Percentiles rank a stretch among this genome's conserved stretches.
phyloP scores from a whole-genome alignment of 768 basidiomycete genomes.

The Austroboletus eburneus region DNA sequence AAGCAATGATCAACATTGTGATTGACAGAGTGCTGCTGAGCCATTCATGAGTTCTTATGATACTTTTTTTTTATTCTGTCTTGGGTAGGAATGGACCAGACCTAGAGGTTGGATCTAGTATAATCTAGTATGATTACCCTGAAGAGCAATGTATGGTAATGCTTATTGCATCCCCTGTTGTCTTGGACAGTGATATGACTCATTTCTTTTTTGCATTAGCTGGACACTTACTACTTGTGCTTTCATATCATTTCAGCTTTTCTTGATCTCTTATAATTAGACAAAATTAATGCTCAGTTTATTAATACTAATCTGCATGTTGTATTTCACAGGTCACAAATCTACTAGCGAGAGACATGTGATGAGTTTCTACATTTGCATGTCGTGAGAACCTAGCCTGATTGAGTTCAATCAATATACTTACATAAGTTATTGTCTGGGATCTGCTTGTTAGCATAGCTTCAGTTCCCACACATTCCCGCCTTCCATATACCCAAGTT shows the following conservation, averaged over 20 bases:
- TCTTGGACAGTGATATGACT: conserved; percentile 6
- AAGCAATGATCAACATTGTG: conserved; percentile 69
- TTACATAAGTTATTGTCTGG: too few species aligned
- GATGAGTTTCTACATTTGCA: too few species aligned
- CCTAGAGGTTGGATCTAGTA: conserved; percentile 21
- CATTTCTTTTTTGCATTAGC: background rate
- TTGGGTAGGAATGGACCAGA: conserved; percentile 13
- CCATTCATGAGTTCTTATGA: conserved; percentile 29
- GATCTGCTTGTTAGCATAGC: too few species aligned
- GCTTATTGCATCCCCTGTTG: conserved; percentile 1
- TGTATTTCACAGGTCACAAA: too few species aligned
- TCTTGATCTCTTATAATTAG: background rate
- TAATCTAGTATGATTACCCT: background rate
- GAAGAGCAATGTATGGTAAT: conserved; percentile 12
- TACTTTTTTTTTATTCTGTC: background rate
- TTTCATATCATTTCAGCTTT: background rate
- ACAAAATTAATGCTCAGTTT: too few species aligned
- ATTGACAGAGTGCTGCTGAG: conserved; percentile 69
- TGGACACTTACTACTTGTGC: conserved; percentile 13
- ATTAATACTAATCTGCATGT: too few species aligned
- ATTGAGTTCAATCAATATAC: too few species aligned
- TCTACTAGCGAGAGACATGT: too few species aligned
- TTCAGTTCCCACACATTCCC: too few species aligned
- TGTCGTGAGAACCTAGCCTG: too few species aligned
- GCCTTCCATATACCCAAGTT: too few species aligned